These are phyloP conservation scores for Remersonia thermophila DNA, from an alignment of 2,329 filamentous ascomycete species.

Conservation along the genomic window DNA sequence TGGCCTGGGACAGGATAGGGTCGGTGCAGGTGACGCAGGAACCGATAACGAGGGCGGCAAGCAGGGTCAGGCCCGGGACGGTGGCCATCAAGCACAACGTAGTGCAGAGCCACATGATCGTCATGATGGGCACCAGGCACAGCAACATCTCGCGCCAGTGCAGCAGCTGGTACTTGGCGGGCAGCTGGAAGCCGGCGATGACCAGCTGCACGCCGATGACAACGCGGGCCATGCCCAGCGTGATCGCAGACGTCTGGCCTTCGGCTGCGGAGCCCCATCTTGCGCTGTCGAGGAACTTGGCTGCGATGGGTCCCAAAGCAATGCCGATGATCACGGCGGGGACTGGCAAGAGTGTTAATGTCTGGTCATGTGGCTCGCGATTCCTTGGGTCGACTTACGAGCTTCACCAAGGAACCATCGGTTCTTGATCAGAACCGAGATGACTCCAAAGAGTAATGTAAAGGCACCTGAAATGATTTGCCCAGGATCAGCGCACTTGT, in stretches of 20 bases:
- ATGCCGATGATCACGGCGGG: constrained; percentile 43
- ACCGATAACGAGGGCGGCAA: constrained; percentile 44
- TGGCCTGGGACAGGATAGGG: constrained; percentile 48
- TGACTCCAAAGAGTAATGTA: constrained; percentile 35
- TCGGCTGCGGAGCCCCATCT: constrained; percentile 27
- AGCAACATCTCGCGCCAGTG: constrained; percentile 42
- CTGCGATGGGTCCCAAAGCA: constrained; percentile 39
- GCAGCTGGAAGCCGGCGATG: constrained; percentile 50
- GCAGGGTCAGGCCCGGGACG: constrained; percentile 40
- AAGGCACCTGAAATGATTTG: constrained; percentile 28
- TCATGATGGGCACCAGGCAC: constrained; percentile 47
- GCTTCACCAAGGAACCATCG: constrained; percentile 44
- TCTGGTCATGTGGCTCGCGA: no score
- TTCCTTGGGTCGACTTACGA: constrained; percentile 25
- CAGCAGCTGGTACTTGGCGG: constrained; percentile 38
- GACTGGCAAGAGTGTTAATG: constrained; percentile 24
- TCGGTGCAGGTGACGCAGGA: constrained; percentile 51
- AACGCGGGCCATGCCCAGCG: constrained; percentile 40
- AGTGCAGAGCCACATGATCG: constrained; percentile 48
- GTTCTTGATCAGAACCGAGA: constrained; percentile 40
- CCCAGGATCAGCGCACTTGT: no score
- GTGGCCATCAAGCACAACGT: constrained; percentile 42
- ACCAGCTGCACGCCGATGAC: constrained; percentile 52
- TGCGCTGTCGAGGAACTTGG: constrained; percentile 37
- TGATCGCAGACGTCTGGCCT: constrained; percentile 26